These are phyloP conservation scores for Gossypium bickii DNA, from an alignment of 345 rosid species.

Conservation along the genomic window DNA sequence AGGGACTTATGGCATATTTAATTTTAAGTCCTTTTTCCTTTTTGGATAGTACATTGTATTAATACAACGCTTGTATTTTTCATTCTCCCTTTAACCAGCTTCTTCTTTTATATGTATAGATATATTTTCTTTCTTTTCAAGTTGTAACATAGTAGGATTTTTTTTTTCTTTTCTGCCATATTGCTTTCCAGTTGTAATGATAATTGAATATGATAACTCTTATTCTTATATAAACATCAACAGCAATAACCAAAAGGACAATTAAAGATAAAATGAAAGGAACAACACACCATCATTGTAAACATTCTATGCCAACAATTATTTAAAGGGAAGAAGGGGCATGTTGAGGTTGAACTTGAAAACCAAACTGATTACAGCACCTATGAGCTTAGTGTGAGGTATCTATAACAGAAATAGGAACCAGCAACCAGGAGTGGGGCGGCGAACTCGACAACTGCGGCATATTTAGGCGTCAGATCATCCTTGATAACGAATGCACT, in stretches of 20 bases:
- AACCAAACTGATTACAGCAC: not conserved
- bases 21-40: not conserved
- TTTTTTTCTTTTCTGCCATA: not conserved
- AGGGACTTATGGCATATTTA: too few relatives aligned
- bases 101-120: too few relatives aligned
- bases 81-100: not conserved
- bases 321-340: not conserved
- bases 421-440: conserved; percentile 42
- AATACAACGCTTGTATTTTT: conserved; percentile 2
- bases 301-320: not conserved
- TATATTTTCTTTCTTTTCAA: not conserved
- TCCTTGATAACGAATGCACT: conserved; percentile 48
- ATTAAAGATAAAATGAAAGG: not conserved
- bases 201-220: not conserved
- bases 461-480: conserved; percentile 14
- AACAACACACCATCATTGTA: not conserved
- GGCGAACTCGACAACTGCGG: conserved; percentile 33
- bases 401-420: conserved; percentile 43
- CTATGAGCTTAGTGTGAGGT: conserved; percentile 9
- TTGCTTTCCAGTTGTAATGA: not conserved
- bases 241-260: not conserved
- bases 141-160: not conserved
- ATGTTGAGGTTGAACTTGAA: not conserved
- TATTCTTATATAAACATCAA: not conserved
- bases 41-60: not conserved